Conservation (phyloP, 148 eudicot genomes). For the Limonium bicolor region DNA sequence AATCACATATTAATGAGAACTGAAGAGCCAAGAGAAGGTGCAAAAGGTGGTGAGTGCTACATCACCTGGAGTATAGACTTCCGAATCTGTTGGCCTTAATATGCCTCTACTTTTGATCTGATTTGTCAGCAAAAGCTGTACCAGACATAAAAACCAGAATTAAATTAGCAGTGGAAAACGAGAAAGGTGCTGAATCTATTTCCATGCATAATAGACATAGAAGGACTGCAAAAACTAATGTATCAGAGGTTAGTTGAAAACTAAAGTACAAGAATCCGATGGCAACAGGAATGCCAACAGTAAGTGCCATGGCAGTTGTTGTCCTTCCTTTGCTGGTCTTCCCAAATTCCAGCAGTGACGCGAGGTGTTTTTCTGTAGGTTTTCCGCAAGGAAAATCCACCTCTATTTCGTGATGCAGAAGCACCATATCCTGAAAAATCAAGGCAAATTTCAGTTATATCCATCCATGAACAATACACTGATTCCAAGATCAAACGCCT, state of each 20-base stretch:
- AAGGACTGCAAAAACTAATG: neutral
- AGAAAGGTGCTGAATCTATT: neutral
- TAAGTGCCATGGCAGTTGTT: conserved; percentile 80
- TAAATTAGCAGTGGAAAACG: neutral
- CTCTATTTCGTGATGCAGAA: conserved; percentile 86
- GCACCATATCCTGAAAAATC: conserved; percentile 85
- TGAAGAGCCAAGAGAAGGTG: neutral
- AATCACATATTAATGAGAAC: neutral
- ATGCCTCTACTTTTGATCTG: conserved; percentile 64
- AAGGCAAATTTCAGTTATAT: neutral
- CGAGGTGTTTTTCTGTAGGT: conserved; percentile 41
- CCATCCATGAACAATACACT: neutral
- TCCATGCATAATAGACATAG: neutral
- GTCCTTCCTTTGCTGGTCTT: conserved; percentile 43
- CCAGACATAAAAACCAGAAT: neutral
- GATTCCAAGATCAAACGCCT: neutral
- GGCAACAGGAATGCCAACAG: conserved; percentile 91
- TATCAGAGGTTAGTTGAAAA: neutral
- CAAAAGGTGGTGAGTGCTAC: neutral
- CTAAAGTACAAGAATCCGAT: conserved; percentile 68
- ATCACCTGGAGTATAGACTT: conserved; percentile 83
- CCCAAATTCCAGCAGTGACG: conserved; percentile 79
- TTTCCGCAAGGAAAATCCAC: conserved; percentile 44
- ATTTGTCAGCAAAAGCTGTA: conserved; percentile 75
- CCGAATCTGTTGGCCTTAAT: conserved; percentile 69